Evolutionary conservation across 2,329 filamentous ascomycete species (phyloP), one percentile per base, ranked within the genome.

Genomic region (Aspergillus hiratsukae): DNA sequence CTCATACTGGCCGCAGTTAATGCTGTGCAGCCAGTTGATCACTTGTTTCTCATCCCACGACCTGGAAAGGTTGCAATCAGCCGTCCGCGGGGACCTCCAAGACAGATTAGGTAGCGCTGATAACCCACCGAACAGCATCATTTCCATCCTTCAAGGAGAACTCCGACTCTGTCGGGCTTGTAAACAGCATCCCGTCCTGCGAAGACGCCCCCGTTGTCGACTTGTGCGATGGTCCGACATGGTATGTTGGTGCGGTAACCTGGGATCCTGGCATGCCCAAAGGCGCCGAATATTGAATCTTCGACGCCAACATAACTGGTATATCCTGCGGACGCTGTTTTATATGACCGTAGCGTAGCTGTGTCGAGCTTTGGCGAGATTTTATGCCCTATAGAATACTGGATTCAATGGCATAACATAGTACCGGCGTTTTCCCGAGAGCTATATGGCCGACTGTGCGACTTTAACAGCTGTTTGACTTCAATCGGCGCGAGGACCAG

Each of bases 1-100:
- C 71, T 96, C 91, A 75, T 99, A 97, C 71, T 97, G 91, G 65
- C 88, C 87, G 70, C 92, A 97, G 70, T 95, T 93, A 71, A 99
- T 92, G 66, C 86, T 91, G 67, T 87, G 83, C 61, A 99, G 81
- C 83, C 96, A 99, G 52, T 96, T 90, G 69, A 89, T 89, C 29
- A 99, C 94, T 64, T 87, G 87, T 64, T 92, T 88, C 77, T 97
- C 94, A 69, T 93, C 88, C 93, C 93, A 97, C 23, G 76, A 80
- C 64, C 81, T 84, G 65, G n/a, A 66, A 58, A 19, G 54, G 25
- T 23, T 58, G 70, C 54, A 73, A 66, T 53, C 57, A 28, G 46
- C 37, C 55, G 40, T 29, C 40, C 45, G 17, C 21, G 14, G 14
- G 17, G 14, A 37, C 31, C 31, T 52, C 27, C 51, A 29, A 31